Percentiles rank a stretch among this genome's conserved stretches.
These are phyloP conservation scores for Hortaea sp. DNA, from an alignment of 2,329 filamentous ascomycete species.

Conservation along the genomic window DNA sequence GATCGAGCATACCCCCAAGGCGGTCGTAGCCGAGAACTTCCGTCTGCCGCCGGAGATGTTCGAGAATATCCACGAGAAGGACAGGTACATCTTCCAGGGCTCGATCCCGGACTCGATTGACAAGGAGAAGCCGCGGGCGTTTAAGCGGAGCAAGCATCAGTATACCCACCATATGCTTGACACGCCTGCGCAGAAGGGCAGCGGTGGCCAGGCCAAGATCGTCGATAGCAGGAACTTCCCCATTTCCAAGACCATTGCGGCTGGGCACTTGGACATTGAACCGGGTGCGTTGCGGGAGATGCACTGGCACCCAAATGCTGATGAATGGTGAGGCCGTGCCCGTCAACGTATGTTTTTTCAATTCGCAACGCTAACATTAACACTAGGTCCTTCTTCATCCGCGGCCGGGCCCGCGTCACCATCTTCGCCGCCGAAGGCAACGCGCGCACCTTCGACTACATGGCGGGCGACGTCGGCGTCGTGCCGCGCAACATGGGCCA, in stretches of 20 bases:
- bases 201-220: conserved; percentile 63
- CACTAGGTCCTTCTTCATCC: conserved; percentile 56
- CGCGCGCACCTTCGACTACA: conserved; percentile 67
- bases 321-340: conserved; percentile 50
- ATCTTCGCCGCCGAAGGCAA: conserved; percentile 61
- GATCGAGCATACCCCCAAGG: conserved; percentile 59
- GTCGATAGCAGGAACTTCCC: conserved; percentile 68
- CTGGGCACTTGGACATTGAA: conserved; percentile 60
- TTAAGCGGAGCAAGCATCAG: conserved; percentile 56
- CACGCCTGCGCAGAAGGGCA: conserved; percentile 55
- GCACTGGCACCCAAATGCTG: conserved; percentile 72
- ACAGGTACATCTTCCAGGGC: conserved; percentile 73
- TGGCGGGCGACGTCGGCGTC: conserved; percentile 65
- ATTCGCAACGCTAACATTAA: not conserved
- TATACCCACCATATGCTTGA: conserved; percentile 65
- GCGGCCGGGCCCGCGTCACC: conserved; percentile 60
- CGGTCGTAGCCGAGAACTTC: conserved; percentile 66
- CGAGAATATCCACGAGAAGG: conserved; percentile 50
- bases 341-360: not conserved
- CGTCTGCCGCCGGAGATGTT: conserved; percentile 62
- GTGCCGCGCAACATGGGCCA: conserved; percentile 69
- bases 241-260: conserved; percentile 62
- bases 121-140: conserved; percentile 53
- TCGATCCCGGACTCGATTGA: conserved; percentile 53
- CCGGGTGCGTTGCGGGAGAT: conserved; percentile 67